phyloP scores from a whole-genome alignment of 2,329 filamentous ascomycete species.

The Sclerotinia trifoliorum region DNA sequence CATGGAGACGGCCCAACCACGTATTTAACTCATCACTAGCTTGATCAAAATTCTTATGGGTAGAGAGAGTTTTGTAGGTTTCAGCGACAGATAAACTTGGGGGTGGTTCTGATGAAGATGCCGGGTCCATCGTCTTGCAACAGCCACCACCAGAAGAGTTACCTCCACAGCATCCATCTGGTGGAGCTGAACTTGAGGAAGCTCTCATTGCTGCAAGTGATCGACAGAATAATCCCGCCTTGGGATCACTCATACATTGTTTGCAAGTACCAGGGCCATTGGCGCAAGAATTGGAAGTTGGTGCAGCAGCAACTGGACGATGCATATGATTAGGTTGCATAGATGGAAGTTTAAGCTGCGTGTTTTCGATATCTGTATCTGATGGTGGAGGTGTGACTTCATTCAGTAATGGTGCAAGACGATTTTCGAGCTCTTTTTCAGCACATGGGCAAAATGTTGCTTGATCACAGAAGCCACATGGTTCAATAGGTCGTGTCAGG shows the following conservation, averaged over 20 bases:
- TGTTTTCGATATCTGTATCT: slow-evolving; percentile 54
- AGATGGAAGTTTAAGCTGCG: slow-evolving; percentile 59
- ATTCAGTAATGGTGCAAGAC: slow-evolving; percentile 47
- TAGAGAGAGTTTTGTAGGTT: slow-evolving; percentile 74
- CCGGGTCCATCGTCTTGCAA: slow-evolving; percentile 49
- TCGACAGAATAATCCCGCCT: slow-evolving; percentile 80
- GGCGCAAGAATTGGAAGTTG: slow-evolving; percentile 35
- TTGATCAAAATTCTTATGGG: slow-evolving; percentile 72
- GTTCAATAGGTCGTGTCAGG: slow-evolving; percentile 53
- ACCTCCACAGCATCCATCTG: slow-evolving; percentile 62
- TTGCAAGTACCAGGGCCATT: slow-evolving; percentile 76
- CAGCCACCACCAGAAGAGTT: slow-evolving; percentile 60
- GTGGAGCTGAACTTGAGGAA: slow-evolving; percentile 36
- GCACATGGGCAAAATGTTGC: slow-evolving; percentile 82
- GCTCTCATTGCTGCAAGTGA: slow-evolving; percentile 64
- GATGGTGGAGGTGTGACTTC: slow-evolving; percentile 54
- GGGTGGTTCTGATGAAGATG: slow-evolving; percentile 34
- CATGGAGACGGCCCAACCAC: slow-evolving; percentile 72
- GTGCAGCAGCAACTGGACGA: slow-evolving; percentile 30
- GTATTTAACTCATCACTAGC: slow-evolving; percentile 72
- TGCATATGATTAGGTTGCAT: slow-evolving; percentile 41
- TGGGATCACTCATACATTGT: slow-evolving; percentile 74
- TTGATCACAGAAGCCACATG: slow-evolving; percentile 80
- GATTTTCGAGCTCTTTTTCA: slow-evolving; percentile 37
- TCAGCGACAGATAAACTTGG: slow-evolving; percentile 69